Conservation (phyloP, 345 rosid genomes). For the Salix dunnii region DNA sequence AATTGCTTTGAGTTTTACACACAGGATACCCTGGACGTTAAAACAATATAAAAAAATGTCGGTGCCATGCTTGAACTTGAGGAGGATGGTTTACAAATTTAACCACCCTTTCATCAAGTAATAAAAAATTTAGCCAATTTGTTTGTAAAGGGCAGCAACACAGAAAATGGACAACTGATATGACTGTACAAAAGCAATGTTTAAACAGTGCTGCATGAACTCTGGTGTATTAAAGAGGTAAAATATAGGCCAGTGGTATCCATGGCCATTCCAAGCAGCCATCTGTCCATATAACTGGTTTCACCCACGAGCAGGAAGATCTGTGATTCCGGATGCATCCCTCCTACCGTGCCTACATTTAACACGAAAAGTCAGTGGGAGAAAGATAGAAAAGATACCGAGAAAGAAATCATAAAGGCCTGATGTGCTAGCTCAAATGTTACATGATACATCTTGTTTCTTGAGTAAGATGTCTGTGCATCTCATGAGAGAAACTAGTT, state of each 20-base stretch:
- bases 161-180: background rate
- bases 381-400: background rate
- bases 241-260: background rate
- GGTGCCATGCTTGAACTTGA: background rate
- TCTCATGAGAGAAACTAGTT: background rate
- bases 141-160: constrained; percentile 11
- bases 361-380: background rate
- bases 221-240: background rate
- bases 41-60: background rate
- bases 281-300: background rate
- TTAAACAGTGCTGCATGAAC: background rate
- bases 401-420: background rate
- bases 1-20: constrained; percentile 2
- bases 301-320: background rate
- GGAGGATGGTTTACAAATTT: constrained; percentile 11
- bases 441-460: background rate
- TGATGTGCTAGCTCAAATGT: background rate
- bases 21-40: background rate
- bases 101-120: constrained; percentile 2
- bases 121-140: constrained; percentile 1
- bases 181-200: constrained; percentile 15
- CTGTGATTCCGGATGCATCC: constrained; percentile 1
- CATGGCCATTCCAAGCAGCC: background rate
- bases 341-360: background rate
- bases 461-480: no score